Evolutionary conservation across 1,139 yeast genomes (phyloP), one percentile per base, ranked within the genome.

Genomic region (Pichia terricola): DNA sequence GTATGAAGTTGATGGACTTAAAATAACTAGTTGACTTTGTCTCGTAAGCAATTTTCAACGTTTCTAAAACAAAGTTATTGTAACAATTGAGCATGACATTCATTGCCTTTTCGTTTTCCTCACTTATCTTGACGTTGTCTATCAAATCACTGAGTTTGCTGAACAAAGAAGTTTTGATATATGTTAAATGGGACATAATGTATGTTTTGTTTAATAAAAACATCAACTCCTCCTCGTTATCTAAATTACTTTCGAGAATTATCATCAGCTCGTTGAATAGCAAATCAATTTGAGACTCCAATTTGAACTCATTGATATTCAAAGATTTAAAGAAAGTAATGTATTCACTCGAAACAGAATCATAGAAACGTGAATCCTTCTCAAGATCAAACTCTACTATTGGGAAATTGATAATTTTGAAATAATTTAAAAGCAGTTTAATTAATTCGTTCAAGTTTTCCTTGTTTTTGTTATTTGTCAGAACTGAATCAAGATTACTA

Each of bases 251-350:
- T 16, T 16, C 22, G 22, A 16, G 22, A 16, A 16, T 16, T 16
- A 55, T 45, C 0, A 30, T 34, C 3, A 58, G 33, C 37, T 56
- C 62, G 10, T 55, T 43, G 10, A 30, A 30, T 30, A 30, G 10
- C 10, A 30, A 55, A 32, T 54, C 55, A 0, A 54, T 6, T 6
- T 50, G 42, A 3, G 54, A 35, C 22, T 51, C 47, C 9, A 60
- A 50, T 16, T 50, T 49, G 3, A 54, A n/a, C 2, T 54, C 40
- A 34, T 2, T 55, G 51, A 2, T 38, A 36, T 1, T 52, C 42
- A 5, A 62, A 30, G 3, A 39, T 33, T 27, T 48, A 43, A n/a
- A 63, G 51, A 30, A 30, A 30, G 33, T 11, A 30, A 30, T 30
- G 11, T 30, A 30, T 30, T 30, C 10, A 30, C 11, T 8, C 8